Conservation (phyloP, 2,329 filamentous ascomycete species). For the Hyphodiscus sp. region DNA sequence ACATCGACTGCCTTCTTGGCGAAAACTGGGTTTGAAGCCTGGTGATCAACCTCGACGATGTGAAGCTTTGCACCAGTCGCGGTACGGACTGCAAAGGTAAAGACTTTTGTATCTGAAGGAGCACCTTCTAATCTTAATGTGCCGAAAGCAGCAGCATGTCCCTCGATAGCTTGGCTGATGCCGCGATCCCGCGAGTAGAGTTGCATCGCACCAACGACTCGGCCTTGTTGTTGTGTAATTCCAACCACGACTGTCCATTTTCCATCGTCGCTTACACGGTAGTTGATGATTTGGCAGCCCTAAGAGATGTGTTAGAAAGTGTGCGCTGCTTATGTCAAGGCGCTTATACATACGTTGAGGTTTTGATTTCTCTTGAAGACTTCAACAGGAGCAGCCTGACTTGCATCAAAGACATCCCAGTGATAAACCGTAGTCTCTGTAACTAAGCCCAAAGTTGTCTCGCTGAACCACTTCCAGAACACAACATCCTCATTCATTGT, state of each 20-base stretch:
- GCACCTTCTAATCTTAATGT: constrained; percentile 84
- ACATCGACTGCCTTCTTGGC: constrained; percentile 96
- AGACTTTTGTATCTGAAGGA: constrained; percentile 85
- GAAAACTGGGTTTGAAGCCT: constrained; percentile 81
- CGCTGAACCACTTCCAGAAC: constrained; percentile 99
- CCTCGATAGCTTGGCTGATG: constrained; percentile 97
- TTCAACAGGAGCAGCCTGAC: constrained; percentile 75
- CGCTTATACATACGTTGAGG: constrained; percentile 59
- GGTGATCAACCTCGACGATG: constrained; percentile 94
- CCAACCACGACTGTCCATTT: constrained; percentile 99
- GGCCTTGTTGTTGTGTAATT: constrained; percentile 87
- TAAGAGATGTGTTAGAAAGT: constrained; percentile 33
- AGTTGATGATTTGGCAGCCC: constrained; percentile 99
- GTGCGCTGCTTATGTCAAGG: not conserved
- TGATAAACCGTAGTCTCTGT: constrained; percentile 90
- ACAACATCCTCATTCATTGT: constrained; percentile 96
- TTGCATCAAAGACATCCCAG: constrained; percentile 91
- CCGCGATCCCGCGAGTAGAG: constrained; percentile 93
- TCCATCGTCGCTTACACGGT: constrained; percentile 88
- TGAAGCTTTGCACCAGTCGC: constrained; percentile 90
- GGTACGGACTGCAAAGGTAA: constrained; percentile 91
- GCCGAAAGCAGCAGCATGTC: constrained; percentile 91
- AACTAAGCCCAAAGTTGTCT: constrained; percentile 79
- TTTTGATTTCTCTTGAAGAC: constrained; percentile 93
- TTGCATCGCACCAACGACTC: constrained; percentile 94